Percentiles rank a stretch among this genome's conserved stretches.
Conservation (phyloP, 257 asterid genomes). For the Salvia splendens region DNA sequence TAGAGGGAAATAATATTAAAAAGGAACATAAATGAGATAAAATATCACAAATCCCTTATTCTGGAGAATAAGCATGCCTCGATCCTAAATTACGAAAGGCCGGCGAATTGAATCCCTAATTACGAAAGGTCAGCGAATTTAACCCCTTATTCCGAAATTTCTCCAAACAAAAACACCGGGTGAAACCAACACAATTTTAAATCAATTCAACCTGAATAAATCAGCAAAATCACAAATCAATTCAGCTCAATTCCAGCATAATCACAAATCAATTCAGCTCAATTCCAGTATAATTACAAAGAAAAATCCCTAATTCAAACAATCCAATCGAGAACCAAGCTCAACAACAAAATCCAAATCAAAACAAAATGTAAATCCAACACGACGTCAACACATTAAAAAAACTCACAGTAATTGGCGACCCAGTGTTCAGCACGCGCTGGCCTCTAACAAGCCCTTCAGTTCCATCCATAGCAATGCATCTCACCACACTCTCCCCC, state of each 20-base stretch:
- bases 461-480: conserved; percentile 99
- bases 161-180: conserved; percentile 13
- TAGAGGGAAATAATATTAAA: no score
- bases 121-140: no score
- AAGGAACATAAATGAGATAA: no score
- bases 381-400: neutral
- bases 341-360: conserved; percentile 14
- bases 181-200: neutral
- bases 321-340: neutral
- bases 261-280: no score
- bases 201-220: no score
- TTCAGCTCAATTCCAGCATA: neutral
- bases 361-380: neutral
- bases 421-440: conserved; percentile 86
- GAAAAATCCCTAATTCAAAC: neutral
- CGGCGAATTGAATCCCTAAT: no score
- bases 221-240: neutral
- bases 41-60: no score
- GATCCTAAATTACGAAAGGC: no score
- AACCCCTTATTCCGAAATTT: no score
- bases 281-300: conserved; percentile 2
- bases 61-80: no score
- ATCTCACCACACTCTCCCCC: conserved; percentile 90
- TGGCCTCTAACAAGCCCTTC: conserved; percentile 97
- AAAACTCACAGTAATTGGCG: conserved; percentile 81